Evolutionary conservation across 2,329 filamentous ascomycete genomes (phyloP).

Genomic region (Capronia americana): DNA sequence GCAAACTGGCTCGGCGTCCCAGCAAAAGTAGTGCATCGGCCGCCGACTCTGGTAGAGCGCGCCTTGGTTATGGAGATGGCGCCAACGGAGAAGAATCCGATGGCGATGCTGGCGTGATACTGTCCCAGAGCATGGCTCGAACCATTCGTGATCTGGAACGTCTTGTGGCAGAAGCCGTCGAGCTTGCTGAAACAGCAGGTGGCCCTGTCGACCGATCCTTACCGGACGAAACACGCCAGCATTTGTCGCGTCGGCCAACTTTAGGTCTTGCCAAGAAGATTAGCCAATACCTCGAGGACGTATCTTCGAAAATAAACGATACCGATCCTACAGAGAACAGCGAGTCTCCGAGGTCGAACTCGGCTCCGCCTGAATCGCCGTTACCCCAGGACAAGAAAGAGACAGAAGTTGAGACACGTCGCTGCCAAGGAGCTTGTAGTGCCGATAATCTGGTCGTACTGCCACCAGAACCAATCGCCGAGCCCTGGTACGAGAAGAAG

Average conservation of each 20-base stretch:
- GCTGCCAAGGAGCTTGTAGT: constrained; percentile 16
- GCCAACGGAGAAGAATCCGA: constrained; percentile 4
- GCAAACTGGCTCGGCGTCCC: not conserved
- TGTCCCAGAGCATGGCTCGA: constrained; percentile 42
- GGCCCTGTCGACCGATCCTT: not conserved
- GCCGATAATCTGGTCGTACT: constrained; percentile 7
- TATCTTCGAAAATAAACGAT: not conserved
- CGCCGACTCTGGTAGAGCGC: no score
- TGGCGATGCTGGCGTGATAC: constrained; percentile 14
- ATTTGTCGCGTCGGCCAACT: constrained; percentile 4
- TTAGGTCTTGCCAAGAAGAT: constrained; percentile 19
- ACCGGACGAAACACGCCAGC: not conserved
- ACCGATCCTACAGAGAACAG: not conserved
- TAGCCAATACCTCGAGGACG: constrained; percentile 18
- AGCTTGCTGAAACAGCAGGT: constrained; percentile 42
- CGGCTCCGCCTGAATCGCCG: not conserved
- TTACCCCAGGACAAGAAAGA: not conserved
- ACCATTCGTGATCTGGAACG: constrained; percentile 47
- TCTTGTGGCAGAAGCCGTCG: constrained; percentile 47
- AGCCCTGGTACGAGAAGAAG: constrained; percentile 13
- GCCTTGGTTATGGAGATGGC: not conserved
- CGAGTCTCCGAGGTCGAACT: constrained; percentile 1
- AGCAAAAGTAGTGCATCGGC: not conserved
- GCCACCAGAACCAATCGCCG: constrained; percentile 16
- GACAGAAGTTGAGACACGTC: not conserved